Conservation (phyloP, 139 green algal genomes). For the Chlamydomonas asymmetrica region DNA sequence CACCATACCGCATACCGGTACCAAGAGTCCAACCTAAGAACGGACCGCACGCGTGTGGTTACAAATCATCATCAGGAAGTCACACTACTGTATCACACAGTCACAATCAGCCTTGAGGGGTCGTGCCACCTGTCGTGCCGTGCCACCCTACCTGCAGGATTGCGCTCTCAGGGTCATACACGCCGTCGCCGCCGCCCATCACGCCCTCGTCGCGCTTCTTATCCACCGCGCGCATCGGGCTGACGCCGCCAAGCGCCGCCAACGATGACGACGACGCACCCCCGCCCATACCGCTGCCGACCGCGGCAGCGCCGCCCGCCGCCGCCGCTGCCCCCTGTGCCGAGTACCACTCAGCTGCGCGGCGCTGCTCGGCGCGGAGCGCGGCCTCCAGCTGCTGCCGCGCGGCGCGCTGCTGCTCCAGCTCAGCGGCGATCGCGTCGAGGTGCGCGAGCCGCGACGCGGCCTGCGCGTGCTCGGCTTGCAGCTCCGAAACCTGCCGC, state of each 20-base stretch:
- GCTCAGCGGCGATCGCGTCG: constrained; percentile 12
- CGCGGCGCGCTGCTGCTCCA: constrained; percentile 10
- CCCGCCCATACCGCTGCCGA: neutral
- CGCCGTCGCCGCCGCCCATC: neutral
- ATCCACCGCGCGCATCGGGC: neutral
- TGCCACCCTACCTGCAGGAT: constrained; percentile 21
- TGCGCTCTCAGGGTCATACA: constrained; percentile 33
- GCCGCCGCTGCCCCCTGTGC: constrained; percentile 12
- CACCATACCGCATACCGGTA: too few relatives aligned
- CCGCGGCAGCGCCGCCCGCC: neutral
- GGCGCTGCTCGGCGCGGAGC: constrained; percentile 25
- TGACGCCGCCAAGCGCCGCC: neutral
- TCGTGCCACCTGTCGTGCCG: too few relatives aligned
- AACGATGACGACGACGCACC: neutral
- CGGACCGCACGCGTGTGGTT: too few relatives aligned
- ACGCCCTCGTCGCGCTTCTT: constrained; percentile 30
- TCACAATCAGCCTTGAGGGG: too few relatives aligned
- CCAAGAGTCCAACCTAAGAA: too few relatives aligned
- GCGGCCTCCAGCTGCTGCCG: constrained; percentile 25
- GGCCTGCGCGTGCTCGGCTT: neutral
- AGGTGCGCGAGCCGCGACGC: constrained; percentile 7
- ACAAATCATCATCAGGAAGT: too few relatives aligned
- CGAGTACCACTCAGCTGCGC: constrained; percentile 18
- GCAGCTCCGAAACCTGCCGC: constrained; percentile 24
- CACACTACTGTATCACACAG: too few relatives aligned